These are phyloP conservation scores for Boletus insuetus DNA, from an alignment of 768 basidiomycete species.

Conservation along the genomic window DNA sequence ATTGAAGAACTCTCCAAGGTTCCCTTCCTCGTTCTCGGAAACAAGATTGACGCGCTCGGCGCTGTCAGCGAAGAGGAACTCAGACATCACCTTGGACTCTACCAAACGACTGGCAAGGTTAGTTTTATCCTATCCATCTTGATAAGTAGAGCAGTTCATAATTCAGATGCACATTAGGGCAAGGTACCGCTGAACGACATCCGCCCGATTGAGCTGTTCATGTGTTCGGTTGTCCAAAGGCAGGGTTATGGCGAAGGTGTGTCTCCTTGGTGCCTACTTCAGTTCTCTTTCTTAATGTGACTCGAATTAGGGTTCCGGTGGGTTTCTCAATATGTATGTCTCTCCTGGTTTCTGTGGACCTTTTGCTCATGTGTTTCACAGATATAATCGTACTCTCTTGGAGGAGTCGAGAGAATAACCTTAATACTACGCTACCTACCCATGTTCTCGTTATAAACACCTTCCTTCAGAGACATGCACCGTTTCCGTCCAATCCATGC, in stretches of 20 bases:
- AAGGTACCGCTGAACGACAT: constrained; percentile 97
- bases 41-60: constrained; percentile 99
- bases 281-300: constrained; percentile 5
- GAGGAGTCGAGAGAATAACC: constrained; percentile 1
- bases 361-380: constrained; percentile 11
- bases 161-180: constrained; percentile 52
- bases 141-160: not conserved
- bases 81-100: constrained; percentile 90
- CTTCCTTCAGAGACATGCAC: constrained; percentile 10
- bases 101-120: constrained; percentile 99
- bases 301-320: constrained; percentile 75
- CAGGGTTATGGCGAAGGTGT: constrained; percentile 97
- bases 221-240: constrained; percentile 99
- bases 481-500: constrained; percentile 14
- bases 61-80: constrained; percentile 98
- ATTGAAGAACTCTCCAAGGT: constrained; percentile 96
- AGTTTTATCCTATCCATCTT: constrained; percentile 7
- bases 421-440: constrained; percentile 24
- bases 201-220: constrained; percentile 98
- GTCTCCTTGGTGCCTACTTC: constrained; percentile 8
- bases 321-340: constrained; percentile 92
- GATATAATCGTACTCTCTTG: constrained; percentile 22
- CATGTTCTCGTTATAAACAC: constrained; percentile 16
- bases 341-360: not conserved
- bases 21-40: constrained; percentile 96